phyloP scores from a whole-genome alignment of 495 filamentous ascomycete genomes.

The Aspergillus baeticus region DNA sequence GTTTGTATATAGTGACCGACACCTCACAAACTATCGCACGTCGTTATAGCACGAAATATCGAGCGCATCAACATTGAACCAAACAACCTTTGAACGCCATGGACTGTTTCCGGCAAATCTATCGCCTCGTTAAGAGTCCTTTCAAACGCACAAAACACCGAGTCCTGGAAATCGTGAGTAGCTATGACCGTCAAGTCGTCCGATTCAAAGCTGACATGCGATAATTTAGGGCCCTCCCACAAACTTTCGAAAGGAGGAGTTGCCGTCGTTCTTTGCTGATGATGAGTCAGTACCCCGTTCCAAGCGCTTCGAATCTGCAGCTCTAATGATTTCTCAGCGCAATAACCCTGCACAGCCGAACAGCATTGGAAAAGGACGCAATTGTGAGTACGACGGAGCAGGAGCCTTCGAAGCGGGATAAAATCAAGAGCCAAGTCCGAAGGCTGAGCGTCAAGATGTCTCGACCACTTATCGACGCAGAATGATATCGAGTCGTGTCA shows the following conservation, averaged over 20 bases:
- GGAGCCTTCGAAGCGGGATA: constrained; percentile 31
- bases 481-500: constrained; percentile 1
- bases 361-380: constrained; percentile 32
- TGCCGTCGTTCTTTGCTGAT: constrained; percentile 40
- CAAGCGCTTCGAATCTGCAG: constrained; percentile 14
- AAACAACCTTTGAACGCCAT: constrained; percentile 16
- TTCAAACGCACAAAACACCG: constrained; percentile 31
- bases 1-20: constrained; percentile 14
- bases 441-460: constrained; percentile 32
- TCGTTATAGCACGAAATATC: not conserved
- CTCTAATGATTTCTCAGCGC: constrained; percentile 37
- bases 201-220: not conserved
- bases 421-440: constrained; percentile 33
- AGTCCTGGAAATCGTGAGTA: constrained; percentile 41
- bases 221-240: constrained; percentile 42
- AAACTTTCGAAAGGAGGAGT: constrained; percentile 47
- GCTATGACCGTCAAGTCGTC: not conserved
- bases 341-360: constrained; percentile 38
- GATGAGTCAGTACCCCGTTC: constrained; percentile 41
- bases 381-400: constrained; percentile 27
- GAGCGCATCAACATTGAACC: not conserved
- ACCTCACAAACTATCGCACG: not conserved
- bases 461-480: constrained; percentile 23
- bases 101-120: constrained; percentile 44
- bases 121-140: constrained; percentile 35